These are phyloP conservation scores for Leccinum subrobustum DNA, from an alignment of 1,284 basidiomycete genomes.

Conservation along the genomic window DNA sequence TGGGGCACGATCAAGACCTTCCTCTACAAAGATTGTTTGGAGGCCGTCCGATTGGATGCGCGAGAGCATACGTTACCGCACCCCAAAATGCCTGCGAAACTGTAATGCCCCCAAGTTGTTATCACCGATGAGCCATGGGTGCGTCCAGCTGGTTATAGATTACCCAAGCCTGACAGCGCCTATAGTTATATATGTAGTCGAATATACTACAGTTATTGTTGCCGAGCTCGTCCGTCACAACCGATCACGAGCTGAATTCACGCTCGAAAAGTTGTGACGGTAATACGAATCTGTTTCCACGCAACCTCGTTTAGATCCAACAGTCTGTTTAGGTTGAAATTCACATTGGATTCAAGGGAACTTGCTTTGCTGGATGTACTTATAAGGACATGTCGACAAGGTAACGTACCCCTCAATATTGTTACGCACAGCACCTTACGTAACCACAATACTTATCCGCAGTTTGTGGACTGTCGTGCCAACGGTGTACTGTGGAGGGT, in stretches of 20 bases:
- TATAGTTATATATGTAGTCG: neutral
- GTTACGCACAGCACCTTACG: slow-evolving; percentile 9
- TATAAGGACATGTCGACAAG: slow-evolving; percentile 19
- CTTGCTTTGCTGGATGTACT: slow-evolving; percentile 9
- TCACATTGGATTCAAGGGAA: slow-evolving; percentile 2
- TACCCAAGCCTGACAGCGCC: neutral
- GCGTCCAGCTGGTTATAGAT: neutral
- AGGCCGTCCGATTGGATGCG: slow-evolving; percentile 38
- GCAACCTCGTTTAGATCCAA: slow-evolving; percentile 2
- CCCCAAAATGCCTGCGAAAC: slow-evolving; percentile 27
- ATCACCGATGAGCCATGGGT: slow-evolving; percentile 6
- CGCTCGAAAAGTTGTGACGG: neutral
- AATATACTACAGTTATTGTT: neutral
- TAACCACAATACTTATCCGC: slow-evolving; percentile 11
- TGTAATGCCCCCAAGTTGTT: slow-evolving; percentile 30
- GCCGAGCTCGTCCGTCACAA: slow-evolving; percentile 7
- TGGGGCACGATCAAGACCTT: slow-evolving; percentile 66
- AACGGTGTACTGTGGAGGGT: neutral
- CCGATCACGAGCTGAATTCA: slow-evolving; percentile 10
- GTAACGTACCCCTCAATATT: slow-evolving; percentile 20
- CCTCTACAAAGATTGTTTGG: slow-evolving; percentile 47
- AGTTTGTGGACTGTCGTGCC: neutral
- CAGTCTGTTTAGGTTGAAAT: neutral
- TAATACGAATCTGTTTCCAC: slow-evolving; percentile 17
- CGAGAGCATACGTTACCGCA: slow-evolving; percentile 13